These are phyloP conservation scores for Populus davidiana DNA, from an alignment of 345 rosid species.

Conservation along the genomic window DNA sequence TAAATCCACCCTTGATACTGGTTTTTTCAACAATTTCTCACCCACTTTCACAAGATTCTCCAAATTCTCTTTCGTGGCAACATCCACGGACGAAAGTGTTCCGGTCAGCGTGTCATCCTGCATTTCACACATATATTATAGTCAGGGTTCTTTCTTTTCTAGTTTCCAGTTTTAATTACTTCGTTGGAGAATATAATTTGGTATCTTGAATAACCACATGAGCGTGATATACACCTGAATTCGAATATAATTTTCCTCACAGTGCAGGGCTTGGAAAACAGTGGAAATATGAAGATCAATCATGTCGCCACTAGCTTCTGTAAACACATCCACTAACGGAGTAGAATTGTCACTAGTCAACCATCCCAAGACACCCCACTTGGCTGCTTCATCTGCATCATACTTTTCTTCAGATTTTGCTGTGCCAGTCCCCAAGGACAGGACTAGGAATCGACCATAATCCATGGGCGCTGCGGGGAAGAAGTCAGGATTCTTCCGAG, in stretches of 20 bases:
- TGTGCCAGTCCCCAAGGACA: constrained; percentile 63
- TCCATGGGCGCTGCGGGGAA: constrained; percentile 44
- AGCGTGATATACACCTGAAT: constrained; percentile 35
- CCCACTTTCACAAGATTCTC: constrained; percentile 44
- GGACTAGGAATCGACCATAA: constrained; percentile 44
- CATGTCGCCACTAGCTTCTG: constrained; percentile 33
- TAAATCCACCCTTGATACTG: constrained; percentile 45
- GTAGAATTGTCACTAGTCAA: constrained; percentile 42
- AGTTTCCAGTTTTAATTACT: no score
- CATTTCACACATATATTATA: background rate
- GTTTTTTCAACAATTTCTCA: constrained; percentile 47
- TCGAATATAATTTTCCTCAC: constrained; percentile 44
- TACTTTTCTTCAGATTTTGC: constrained; percentile 37
- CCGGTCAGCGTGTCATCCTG: constrained; percentile 44
- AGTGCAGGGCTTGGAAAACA: constrained; percentile 47
- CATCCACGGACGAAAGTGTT: constrained; percentile 33
- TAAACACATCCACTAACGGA: constrained; percentile 53
- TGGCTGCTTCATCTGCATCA: constrained; percentile 42
- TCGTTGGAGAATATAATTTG: background rate
- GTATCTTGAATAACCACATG: background rate
- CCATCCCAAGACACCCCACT: constrained; percentile 72
- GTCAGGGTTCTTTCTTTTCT: no score
- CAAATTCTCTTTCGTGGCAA: constrained; percentile 30
- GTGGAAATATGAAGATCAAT: constrained; percentile 53
- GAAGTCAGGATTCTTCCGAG: constrained; percentile 35